These are phyloP conservation scores for Thraustochytrium striatum DNA, from an alignment of 352 stramenopile species.

Conservation along the genomic window DNA sequence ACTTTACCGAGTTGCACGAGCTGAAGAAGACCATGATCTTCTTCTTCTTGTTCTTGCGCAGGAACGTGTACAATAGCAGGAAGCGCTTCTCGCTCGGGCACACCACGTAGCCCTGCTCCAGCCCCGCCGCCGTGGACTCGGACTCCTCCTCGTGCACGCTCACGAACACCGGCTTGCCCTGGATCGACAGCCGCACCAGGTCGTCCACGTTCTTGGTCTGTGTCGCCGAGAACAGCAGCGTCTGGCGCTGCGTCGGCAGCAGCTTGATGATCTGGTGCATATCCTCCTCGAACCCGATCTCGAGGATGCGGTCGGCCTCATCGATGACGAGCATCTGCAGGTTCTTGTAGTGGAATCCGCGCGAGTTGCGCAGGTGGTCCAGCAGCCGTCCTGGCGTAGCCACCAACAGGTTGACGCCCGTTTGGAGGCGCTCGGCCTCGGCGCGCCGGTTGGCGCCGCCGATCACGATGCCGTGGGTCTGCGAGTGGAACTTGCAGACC, in stretches of 20 bases:
- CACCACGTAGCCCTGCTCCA: slow-evolving; percentile 97
- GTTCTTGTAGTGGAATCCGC: slow-evolving; percentile 94
- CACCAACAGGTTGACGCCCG: slow-evolving; percentile 95
- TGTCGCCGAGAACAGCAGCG: slow-evolving; percentile 97
- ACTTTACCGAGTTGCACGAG: slow-evolving; percentile 93
- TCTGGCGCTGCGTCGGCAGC: slow-evolving; percentile 94
- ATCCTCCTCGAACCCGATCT: slow-evolving; percentile 98
- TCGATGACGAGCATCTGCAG: slow-evolving; percentile 95
- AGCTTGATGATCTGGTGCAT: slow-evolving; percentile 96
- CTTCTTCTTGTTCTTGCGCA: slow-evolving; percentile 99
- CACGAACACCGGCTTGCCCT: slow-evolving; percentile 93
- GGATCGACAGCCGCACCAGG: slow-evolving; percentile 74
- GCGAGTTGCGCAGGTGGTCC: slow-evolving; percentile 97
- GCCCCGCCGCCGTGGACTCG: slow-evolving; percentile 82
- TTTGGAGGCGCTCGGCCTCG: slow-evolving; percentile 86
- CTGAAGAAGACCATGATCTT: slow-evolving; percentile 75
- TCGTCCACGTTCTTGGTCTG: slow-evolving; percentile 98
- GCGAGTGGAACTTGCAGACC: slow-evolving; percentile 85
- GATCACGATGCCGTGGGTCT: slow-evolving; percentile 95
- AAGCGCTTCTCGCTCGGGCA: slow-evolving; percentile 95
- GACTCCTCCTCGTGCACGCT: slow-evolving; percentile 84
- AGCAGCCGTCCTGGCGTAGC: slow-evolving; percentile 93
- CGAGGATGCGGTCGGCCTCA: slow-evolving; percentile 96
- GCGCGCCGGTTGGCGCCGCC: slow-evolving; percentile 93
- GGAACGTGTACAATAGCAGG: slow-evolving; percentile 96